Conservation (phyloP, 164 flowering plant genomes). For the Vitis amurensis region DNA sequence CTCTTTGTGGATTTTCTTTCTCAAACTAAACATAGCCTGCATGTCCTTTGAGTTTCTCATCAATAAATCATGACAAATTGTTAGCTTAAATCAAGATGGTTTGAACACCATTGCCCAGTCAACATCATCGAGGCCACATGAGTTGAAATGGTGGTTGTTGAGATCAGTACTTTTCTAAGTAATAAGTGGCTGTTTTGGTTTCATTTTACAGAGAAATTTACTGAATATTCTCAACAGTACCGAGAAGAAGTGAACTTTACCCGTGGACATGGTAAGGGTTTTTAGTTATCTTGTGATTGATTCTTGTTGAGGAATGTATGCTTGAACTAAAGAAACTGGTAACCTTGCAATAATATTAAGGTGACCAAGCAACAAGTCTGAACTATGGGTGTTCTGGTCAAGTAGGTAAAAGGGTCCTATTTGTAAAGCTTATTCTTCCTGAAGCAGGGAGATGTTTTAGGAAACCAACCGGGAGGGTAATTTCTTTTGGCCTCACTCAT, state of each 20-base stretch:
- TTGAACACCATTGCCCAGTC: not conserved
- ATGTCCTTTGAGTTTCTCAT: not conserved
- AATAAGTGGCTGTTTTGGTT: constrained; percentile 6
- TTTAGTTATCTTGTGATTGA: not conserved
- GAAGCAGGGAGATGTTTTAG: not conserved
- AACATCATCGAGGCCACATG: not conserved
- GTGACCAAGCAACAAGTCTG: too few relatives aligned
- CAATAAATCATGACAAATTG: not conserved
- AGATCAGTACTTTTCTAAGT: not conserved
- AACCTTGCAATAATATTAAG: too few relatives aligned
- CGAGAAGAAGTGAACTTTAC: constrained; percentile 27
- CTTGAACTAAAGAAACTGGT: too few relatives aligned
- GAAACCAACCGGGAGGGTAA: not conserved
- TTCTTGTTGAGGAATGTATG: too few relatives aligned
- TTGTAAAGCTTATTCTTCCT: not conserved
- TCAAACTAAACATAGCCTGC: not conserved
- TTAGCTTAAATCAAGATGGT: not conserved
- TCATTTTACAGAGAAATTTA: constrained; percentile 29
- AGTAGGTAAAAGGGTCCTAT: not conserved
- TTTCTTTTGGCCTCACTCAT: not conserved
- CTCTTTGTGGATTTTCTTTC: not conserved
- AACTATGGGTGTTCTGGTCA: not conserved
- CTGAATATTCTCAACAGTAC: constrained; percentile 32
- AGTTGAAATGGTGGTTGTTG: not conserved
- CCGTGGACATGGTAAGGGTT: constrained; percentile 30